Percentiles rank a stretch among this genome's conserved stretches.
phyloP scores from a whole-genome alignment of 2,329 filamentous ascomycete genomes.

The Aspergillus puulaauensis region DNA sequence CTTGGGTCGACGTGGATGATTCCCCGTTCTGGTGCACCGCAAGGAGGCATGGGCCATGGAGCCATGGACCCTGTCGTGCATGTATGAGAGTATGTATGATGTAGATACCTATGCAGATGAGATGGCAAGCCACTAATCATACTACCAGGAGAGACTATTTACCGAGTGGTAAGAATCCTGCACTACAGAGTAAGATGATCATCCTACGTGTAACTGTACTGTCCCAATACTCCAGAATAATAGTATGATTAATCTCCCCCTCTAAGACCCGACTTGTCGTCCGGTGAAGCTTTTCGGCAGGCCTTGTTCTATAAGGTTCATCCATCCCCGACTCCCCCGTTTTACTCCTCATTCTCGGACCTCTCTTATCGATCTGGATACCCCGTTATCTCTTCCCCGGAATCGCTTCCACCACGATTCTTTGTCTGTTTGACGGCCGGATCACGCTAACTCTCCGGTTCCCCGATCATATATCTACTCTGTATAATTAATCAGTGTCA shows the following conservation, averaged over 20 bases:
- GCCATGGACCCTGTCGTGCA: background rate
- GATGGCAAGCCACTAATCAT: background rate
- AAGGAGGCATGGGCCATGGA: too few relatives aligned
- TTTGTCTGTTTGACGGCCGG: background rate
- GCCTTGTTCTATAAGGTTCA: constrained; percentile 1
- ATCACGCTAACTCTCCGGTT: background rate
- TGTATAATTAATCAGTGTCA: too few relatives aligned
- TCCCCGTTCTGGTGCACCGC: too few relatives aligned
- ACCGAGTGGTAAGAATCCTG: background rate
- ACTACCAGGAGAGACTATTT: background rate
- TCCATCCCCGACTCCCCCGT: background rate
- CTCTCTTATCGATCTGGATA: background rate
- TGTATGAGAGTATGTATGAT: background rate
- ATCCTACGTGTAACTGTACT: background rate
- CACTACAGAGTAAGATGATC: background rate
- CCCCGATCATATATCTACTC: background rate
- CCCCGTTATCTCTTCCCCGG: background rate
- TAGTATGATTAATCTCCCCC: background rate
- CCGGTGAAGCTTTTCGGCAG: constrained; percentile 7
- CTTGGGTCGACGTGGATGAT: too few relatives aligned
- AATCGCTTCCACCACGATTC: background rate
- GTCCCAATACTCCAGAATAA: background rate
- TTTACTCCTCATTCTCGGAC: background rate
- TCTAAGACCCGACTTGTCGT: constrained; percentile 4
- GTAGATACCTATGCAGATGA: background rate